Evolutionary conservation across 257 asterid genomes (phyloP).

Genomic region (Gentiana straminea): DNA sequence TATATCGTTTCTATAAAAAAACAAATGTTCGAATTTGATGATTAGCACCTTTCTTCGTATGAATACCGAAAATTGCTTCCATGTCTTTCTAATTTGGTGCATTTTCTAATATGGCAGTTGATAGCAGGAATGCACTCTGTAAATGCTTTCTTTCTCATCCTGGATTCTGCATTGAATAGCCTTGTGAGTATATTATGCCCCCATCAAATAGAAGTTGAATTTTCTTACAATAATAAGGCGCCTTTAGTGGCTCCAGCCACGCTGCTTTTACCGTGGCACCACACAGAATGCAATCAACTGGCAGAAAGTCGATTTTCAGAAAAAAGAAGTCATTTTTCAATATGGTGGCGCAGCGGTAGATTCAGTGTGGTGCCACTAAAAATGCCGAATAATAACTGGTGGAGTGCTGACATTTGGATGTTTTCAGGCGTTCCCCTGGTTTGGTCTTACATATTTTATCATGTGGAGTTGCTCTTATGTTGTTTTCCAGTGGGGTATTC

Average conservation of each 20-base stretch:
- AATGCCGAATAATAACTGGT: background rate
- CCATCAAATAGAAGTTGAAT: background rate
- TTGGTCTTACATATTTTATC: slow-evolving; percentile 51
- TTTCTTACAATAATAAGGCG: too few species aligned
- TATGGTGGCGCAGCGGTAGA: too few species aligned
- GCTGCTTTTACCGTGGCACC: too few species aligned
- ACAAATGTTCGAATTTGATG: too few species aligned
- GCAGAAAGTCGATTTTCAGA: too few species aligned
- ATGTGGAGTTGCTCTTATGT: slow-evolving; percentile 59
- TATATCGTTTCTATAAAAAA: too few species aligned
- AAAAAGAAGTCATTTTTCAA: too few species aligned
- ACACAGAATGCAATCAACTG: too few species aligned
- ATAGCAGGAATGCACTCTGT: slow-evolving; percentile 78
- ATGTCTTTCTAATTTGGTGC: slow-evolving; percentile 1
- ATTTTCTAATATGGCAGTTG: slow-evolving; percentile 32
- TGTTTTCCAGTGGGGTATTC: slow-evolving; percentile 72
- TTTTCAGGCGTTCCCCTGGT: slow-evolving; percentile 67
- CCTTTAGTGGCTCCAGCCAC: too few species aligned
- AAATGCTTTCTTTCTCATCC: slow-evolving; percentile 71
- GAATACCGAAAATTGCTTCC: background rate
- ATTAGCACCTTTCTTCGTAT: too few species aligned
- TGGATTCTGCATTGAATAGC: slow-evolving; percentile 67
- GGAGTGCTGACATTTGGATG: slow-evolving; percentile 1
- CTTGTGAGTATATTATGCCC: slow-evolving; percentile 31
- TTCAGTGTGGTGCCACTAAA: too few species aligned